These are phyloP conservation scores for Periconia macrospinosa DNA, from an alignment of 2,329 filamentous ascomycete species.

Conservation along the genomic window DNA sequence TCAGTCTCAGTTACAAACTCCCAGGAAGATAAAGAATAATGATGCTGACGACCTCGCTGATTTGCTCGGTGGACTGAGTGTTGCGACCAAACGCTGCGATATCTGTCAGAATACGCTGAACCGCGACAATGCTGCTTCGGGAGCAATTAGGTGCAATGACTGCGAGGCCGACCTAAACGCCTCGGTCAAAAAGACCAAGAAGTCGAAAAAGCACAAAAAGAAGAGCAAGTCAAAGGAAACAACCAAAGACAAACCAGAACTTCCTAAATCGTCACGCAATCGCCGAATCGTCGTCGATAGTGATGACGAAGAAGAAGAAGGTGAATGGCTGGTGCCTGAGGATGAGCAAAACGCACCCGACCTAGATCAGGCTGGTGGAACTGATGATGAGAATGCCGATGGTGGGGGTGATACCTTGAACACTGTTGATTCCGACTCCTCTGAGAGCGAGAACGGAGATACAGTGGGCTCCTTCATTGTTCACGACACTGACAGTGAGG, in stretches of 20 bases:
- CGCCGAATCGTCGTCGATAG: constrained; percentile 61
- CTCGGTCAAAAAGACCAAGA: constrained; percentile 46
- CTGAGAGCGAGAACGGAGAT: constrained; percentile 58
- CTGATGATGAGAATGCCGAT: constrained; percentile 86
- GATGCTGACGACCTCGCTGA: constrained; percentile 84
- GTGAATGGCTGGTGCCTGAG: constrained; percentile 78
- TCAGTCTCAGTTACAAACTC: constrained; percentile 35
- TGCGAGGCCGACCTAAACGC: constrained; percentile 76
- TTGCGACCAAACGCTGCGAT: constrained; percentile 77
- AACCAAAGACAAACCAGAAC: constrained; percentile 22
- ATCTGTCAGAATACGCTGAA: constrained; percentile 75
- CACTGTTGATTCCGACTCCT: constrained; percentile 70
- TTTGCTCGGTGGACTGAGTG: constrained; percentile 80
- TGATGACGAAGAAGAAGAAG: constrained; percentile 68
- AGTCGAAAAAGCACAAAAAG: constrained; percentile 54
- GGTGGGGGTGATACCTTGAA: constrained; percentile 80
- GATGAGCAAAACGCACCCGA: constrained; percentile 61
- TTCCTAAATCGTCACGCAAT: constrained; percentile 27
- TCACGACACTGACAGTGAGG: constrained; percentile 40
- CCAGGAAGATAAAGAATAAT: constrained; percentile 50
- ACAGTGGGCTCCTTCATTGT: constrained; percentile 38
- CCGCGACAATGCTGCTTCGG: constrained; percentile 55
- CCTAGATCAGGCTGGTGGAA: constrained; percentile 79
- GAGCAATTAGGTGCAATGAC: constrained; percentile 66
- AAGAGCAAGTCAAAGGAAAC: constrained; percentile 38